Conservation (phyloP, 805 yeast species). For the Candida suzukii region DNA sequence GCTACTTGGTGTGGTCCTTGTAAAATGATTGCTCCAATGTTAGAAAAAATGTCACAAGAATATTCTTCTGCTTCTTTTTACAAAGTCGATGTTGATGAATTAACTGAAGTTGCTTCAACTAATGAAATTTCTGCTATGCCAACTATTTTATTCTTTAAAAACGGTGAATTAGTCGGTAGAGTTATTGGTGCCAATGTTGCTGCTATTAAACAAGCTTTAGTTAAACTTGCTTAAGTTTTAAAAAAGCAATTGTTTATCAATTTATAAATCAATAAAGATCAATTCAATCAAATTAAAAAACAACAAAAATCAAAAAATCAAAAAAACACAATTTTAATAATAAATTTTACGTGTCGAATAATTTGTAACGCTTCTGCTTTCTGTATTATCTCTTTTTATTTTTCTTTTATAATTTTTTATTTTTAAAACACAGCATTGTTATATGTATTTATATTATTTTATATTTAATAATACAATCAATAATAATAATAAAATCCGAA, state of each 20-base stretch:
- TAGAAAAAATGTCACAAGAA: conserved; percentile 71
- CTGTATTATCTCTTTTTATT: too few relatives aligned
- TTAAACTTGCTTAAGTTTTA: conserved; percentile 20
- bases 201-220: conserved; percentile 60
- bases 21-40: conserved; percentile 91
- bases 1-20: conserved; percentile 99
- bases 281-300: too few relatives aligned
- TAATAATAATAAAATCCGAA: too few relatives aligned
- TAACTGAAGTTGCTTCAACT: conserved; percentile 67
- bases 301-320: background rate
- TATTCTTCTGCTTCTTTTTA: conserved; percentile 66
- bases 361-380: too few relatives aligned
- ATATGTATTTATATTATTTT: too few relatives aligned
- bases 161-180: conserved; percentile 70
- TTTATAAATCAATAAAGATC: too few relatives aligned
- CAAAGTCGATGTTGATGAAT: conserved; percentile 89
- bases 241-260: too few relatives aligned
- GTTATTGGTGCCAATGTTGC: conserved; percentile 90
- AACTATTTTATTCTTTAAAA: conserved; percentile 67
- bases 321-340: too few relatives aligned
- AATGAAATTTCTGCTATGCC: conserved; percentile 54
- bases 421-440: too few relatives aligned
- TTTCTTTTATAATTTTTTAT: too few relatives aligned
- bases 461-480: too few relatives aligned
- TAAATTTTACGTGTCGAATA: too few relatives aligned